phyloP scores from a whole-genome alignment of 257 asterid genomes.

The Fraxinus pennsylvanica region DNA sequence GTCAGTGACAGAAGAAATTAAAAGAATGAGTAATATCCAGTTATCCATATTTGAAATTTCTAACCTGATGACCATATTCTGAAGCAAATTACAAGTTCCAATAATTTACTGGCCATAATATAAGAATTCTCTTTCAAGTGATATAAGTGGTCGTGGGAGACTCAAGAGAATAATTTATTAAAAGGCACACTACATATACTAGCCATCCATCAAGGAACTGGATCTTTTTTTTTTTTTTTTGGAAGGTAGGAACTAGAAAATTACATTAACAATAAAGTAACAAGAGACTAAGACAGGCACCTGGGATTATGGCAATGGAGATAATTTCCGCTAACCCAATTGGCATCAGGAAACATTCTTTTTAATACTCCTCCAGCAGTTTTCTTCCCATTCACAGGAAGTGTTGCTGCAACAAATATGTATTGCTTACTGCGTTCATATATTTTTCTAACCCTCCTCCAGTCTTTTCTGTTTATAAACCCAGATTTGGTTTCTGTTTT shows the following conservation, averaged over 20 bases:
- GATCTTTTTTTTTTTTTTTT: background rate
- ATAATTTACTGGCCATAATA: background rate
- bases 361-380: slow-evolving; percentile 89
- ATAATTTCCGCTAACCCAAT: slow-evolving; percentile 86
- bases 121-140: background rate
- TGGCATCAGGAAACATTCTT: slow-evolving; percentile 85
- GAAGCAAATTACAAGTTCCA: background rate
- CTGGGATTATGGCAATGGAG: slow-evolving; percentile 94
- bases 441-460: slow-evolving; percentile 84
- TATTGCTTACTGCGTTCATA: slow-evolving; percentile 91
- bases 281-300: slow-evolving; percentile 36
- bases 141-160: background rate
- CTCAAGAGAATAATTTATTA: background rate
- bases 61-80: background rate
- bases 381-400: slow-evolving; percentile 88
- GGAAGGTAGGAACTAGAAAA: background rate
- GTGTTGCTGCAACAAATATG: slow-evolving; percentile 96
- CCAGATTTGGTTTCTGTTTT: slow-evolving; percentile 37
- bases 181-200: slow-evolving; percentile 6
- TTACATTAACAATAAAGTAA: slow-evolving; percentile 8
- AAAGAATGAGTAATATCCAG: background rate
- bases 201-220: background rate
- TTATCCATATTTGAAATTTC: background rate
- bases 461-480: slow-evolving; percentile 52
- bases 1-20: background rate